A percentile compares a stretch with the other conserved stretches of the same genome.
phyloP scores from a whole-genome alignment of 2,329 filamentous ascomycete genomes.

The Colletotrichum sp. region DNA sequence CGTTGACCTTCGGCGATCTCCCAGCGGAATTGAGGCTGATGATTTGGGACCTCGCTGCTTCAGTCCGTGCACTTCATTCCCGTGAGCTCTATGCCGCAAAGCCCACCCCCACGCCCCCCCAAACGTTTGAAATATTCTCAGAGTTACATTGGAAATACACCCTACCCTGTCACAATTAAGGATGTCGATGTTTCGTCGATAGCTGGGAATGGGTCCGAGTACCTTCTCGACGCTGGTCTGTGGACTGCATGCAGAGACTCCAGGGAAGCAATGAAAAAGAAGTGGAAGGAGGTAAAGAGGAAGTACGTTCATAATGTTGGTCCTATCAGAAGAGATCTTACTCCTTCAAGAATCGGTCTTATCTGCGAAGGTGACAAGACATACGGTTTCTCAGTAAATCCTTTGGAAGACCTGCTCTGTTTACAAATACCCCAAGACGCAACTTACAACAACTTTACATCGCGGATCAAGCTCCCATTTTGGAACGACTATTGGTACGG shows the following conservation, averaged over 20 bases:
- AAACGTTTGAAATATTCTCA: accelerated
- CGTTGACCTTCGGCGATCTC: background rate
- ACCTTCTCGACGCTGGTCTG: background rate
- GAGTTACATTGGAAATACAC: background rate
- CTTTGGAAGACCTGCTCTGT: accelerated
- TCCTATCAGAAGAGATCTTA: background rate
- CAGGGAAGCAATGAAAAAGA: background rate
- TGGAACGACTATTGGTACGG: background rate
- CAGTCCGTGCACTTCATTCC: background rate
- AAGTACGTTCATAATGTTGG: background rate
- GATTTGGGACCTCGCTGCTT: background rate
- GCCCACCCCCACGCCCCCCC: background rate
- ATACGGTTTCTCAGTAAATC: background rate
- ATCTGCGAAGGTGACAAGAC: background rate
- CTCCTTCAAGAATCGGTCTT: accelerated
- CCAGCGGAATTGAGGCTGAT: background rate
- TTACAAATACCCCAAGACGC: background rate
- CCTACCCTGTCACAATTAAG: background rate
- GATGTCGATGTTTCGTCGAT: background rate
- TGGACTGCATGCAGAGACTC: background rate
- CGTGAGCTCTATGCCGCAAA: background rate
- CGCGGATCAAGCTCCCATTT: background rate
- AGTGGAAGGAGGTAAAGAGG: background rate
- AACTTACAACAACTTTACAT: accelerated
- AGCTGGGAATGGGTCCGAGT: background rate